A percentile compares a stretch with the other conserved stretches of the same genome.
Conservation (phyloP, 1,139 yeast genomes). For the Nakaseomyces sp. region DNA sequence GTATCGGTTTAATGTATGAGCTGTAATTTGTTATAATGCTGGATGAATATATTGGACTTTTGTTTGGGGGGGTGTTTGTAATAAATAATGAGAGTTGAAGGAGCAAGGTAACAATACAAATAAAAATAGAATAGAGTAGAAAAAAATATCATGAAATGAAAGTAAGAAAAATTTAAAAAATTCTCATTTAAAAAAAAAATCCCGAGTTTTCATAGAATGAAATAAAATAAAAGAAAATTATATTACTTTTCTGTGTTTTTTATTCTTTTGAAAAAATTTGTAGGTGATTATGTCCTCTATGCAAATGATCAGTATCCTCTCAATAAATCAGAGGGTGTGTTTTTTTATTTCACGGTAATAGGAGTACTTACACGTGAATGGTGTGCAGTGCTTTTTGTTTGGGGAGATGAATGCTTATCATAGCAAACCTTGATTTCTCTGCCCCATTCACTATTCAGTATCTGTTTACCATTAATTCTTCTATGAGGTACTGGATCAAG, state of each 20-base stretch:
- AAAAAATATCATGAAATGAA: not conserved
- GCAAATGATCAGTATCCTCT: not conserved
- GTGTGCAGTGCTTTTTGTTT: not conserved
- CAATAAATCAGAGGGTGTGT: not conserved
- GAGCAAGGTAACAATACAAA: too few relatives aligned
- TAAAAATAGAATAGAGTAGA: too few relatives aligned
- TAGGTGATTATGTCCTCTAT: not conserved
- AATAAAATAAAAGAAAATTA: not conserved
- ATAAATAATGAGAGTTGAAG: too few relatives aligned
- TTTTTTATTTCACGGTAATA: not conserved
- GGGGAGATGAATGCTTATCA: slow-evolving; percentile 38
- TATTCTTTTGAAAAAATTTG: not conserved
- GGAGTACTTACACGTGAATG: not conserved
- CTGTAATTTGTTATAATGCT: too few relatives aligned
- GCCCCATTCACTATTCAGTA: slow-evolving; percentile 92
- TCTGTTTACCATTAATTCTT: slow-evolving; percentile 80
- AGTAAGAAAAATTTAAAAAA: too few relatives aligned
- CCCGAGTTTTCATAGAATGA: not conserved
- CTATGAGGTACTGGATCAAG: slow-evolving; percentile 84
- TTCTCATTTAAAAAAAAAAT: not conserved
- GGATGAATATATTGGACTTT: too few relatives aligned
- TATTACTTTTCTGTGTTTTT: not conserved
- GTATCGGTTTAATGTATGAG: not conserved
- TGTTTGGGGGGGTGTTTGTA: too few relatives aligned
- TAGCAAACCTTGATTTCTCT: slow-evolving; percentile 73